Evolutionary conservation across 2,329 filamentous ascomycete genomes (phyloP), one percentile per base, ranked within the genome.

Genomic region (Chaetomium sp.): DNA sequence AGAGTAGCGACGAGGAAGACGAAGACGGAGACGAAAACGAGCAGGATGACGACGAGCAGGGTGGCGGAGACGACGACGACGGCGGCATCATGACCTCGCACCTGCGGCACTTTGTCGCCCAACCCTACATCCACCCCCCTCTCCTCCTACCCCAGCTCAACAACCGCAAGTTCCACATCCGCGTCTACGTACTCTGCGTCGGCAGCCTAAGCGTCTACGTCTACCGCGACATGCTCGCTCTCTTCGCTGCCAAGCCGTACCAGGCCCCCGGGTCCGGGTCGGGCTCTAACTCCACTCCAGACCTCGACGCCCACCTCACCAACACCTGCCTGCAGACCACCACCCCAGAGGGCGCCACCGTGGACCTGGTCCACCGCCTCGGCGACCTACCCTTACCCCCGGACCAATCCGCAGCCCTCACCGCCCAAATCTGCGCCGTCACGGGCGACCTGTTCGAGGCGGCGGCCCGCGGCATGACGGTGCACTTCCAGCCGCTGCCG

Each of bases 21-120:
- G 88, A 90, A 1, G 85, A 85, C 0, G 72, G 70, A 5, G 72
- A 73, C 3, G 70, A 78, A 76, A 1, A 72, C 70, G 6, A 72
- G 73, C 2, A 70, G 70, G 2, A 70, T 70, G 75, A 75, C 5
- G 74, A 76, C 27, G 31, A 23, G 65, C 69, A 54, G 67, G 70
- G n/a, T 51, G 38, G 31, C 53, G 70, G 64, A 38, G 61, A 74
- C 2, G 76, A 74, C 3, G 74, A 75, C 27, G 76, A 76, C 29
- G 80, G 87, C 67, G 79, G 82, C 71, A 90, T 97, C 69, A 90
- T 92, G 63, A 92, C 94, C 3, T 95, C 91, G 0, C 93, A 97
- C 74, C 88, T 99, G 57, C 90, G 95, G 65, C 94, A 99, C 79
- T 99, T 99, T 79, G 88, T 98, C 72, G 93, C 90, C 5, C 95